phyloP scores from a whole-genome alignment of 805 yeast species.

The Saccharomyces paradoxus region DNA sequence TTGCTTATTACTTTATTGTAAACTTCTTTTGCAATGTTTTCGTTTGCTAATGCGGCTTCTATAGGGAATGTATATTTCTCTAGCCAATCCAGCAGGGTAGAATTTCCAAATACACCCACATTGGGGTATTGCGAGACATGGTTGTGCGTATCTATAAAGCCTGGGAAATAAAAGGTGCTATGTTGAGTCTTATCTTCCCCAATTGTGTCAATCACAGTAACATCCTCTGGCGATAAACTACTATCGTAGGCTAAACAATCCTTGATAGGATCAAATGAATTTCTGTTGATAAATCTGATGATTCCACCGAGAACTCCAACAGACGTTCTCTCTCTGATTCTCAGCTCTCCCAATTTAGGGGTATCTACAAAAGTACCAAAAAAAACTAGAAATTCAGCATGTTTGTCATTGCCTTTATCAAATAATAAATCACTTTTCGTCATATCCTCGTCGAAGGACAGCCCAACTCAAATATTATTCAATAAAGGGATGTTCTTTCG shows the following conservation, averaged over 20 bases:
- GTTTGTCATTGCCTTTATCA: not conserved
- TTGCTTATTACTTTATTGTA: slow-evolving; percentile 61
- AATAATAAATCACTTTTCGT: not conserved
- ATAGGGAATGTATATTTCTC: slow-evolving; percentile 81
- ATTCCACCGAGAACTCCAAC: slow-evolving; percentile 57
- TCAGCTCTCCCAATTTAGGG: slow-evolving; percentile 48
- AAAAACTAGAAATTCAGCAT: slow-evolving; percentile 33
- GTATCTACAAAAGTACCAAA: slow-evolving; percentile 71
- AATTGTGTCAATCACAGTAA: slow-evolving; percentile 25
- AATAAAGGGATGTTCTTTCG: not conserved
- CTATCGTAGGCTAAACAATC: slow-evolving; percentile 22
- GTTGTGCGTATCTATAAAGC: slow-evolving; percentile 74
- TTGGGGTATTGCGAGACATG: slow-evolving; percentile 84
- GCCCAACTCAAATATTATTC: not conserved
- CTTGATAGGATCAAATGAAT: slow-evolving; percentile 19
- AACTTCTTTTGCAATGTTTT: slow-evolving; percentile 47
- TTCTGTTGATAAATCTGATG: slow-evolving; percentile 26
- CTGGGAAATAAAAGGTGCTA: slow-evolving; percentile 61
- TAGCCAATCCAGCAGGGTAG: slow-evolving; percentile 86
- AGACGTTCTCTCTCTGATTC: slow-evolving; percentile 47
- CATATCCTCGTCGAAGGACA: not conserved
- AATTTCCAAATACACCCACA: slow-evolving; percentile 72
- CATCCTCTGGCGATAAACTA: slow-evolving; percentile 8
- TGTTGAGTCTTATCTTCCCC: not conserved
- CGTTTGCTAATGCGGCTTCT: slow-evolving; percentile 58